Evolutionary conservation across 352 stramenopile species (phyloP).

Genomic region (Phytophthora idaei): DNA sequence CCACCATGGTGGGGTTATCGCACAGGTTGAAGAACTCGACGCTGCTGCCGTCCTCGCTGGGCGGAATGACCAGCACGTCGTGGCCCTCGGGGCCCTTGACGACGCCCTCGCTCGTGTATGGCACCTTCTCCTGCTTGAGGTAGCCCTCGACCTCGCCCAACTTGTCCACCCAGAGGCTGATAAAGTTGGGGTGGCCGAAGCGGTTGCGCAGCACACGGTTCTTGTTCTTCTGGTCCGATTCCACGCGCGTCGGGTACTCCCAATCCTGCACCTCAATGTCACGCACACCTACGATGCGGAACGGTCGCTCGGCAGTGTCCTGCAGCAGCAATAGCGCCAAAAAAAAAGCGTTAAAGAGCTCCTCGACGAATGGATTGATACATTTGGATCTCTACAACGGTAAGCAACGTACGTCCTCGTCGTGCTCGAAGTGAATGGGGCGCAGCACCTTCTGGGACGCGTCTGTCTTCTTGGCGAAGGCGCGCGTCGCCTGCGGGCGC

Average conservation of each 20-base stretch:
- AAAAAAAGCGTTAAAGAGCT: constrained; percentile 8
- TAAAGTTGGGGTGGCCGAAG: constrained; percentile 83
- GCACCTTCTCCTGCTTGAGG: constrained; percentile 69
- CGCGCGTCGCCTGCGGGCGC: constrained; percentile 21
- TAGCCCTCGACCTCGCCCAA: constrained; percentile 67
- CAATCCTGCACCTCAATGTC: constrained; percentile 82
- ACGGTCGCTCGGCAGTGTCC: constrained; percentile 55
- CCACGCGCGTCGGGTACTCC: constrained; percentile 73
- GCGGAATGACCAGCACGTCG: constrained; percentile 73
- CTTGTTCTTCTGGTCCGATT: constrained; percentile 70
- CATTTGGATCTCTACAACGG: not conserved
- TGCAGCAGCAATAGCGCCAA: constrained; percentile 10
- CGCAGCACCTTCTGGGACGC: constrained; percentile 36
- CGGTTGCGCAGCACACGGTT: constrained; percentile 70
- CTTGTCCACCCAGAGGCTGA: constrained; percentile 85
- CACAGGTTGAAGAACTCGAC: constrained; percentile 87
- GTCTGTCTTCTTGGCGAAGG: constrained; percentile 31
- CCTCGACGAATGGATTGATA: constrained; percentile 1
- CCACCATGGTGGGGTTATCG: constrained; percentile 78
- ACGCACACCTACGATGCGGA: constrained; percentile 81
- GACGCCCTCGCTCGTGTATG: constrained; percentile 59
- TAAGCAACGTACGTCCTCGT: constrained; percentile 52
- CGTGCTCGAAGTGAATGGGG: constrained; percentile 76
- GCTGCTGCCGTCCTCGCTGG: constrained; percentile 64
- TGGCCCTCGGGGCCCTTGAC: constrained; percentile 63